These are phyloP conservation scores for Aciculosporium take DNA, from an alignment of 2,329 filamentous ascomycete genomes.

Conservation along the genomic window DNA sequence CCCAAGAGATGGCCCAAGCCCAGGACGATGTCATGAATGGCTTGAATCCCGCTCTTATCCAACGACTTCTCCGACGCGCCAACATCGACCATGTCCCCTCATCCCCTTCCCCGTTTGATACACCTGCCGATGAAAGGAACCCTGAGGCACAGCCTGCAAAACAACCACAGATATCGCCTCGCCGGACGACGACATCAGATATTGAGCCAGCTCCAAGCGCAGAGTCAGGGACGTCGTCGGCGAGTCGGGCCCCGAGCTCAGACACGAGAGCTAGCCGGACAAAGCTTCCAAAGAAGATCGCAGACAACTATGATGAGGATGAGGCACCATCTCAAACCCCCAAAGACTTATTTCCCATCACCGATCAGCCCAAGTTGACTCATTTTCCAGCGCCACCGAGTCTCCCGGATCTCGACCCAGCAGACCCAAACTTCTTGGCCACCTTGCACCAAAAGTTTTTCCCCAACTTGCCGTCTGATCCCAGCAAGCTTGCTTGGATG, in stretches of 20 bases:
- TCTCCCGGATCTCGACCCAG: conserved; percentile 64
- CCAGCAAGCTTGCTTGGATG: conserved; percentile 82
- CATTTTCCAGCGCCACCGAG: conserved; percentile 47
- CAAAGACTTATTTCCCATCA: conserved; percentile 28
- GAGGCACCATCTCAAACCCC: conserved; percentile 26
- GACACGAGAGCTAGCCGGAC: background rate
- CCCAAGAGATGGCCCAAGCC: conserved; percentile 67
- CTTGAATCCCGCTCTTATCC: conserved; percentile 60
- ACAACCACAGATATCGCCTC: background rate
- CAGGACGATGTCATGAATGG: conserved; percentile 66
- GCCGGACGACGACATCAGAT: background rate
- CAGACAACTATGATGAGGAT: conserved; percentile 26
- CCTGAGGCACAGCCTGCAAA: background rate
- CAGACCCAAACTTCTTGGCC: conserved; percentile 67
- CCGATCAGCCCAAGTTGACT: conserved; percentile 26
- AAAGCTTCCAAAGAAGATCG: conserved; percentile 14
- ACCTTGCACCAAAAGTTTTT: conserved; percentile 90
- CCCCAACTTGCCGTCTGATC: conserved; percentile 71
- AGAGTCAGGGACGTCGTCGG: background rate
- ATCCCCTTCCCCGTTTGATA: conserved; percentile 30
- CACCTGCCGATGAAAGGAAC: background rate
- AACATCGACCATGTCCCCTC: conserved; percentile 51
- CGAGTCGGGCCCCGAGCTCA: background rate
- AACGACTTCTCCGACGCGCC: conserved; percentile 61
- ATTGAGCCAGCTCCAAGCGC: background rate